These are phyloP conservation scores for Elsinoe fawcettii DNA, from an alignment of 2,329 filamentous ascomycete species.

Conservation along the genomic window DNA sequence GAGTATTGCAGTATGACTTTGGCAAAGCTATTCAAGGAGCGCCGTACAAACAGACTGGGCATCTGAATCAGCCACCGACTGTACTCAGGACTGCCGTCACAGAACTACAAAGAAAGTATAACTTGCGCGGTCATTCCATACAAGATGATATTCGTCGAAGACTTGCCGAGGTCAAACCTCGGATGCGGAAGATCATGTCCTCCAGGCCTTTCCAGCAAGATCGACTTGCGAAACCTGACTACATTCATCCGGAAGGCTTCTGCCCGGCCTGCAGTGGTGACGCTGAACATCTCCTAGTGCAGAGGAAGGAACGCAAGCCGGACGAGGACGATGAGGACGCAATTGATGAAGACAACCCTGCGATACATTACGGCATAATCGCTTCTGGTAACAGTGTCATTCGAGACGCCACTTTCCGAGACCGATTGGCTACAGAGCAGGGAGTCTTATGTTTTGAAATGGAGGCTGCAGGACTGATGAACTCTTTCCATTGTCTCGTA, in stretches of 20 bases:
- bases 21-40: conserved; percentile 17
- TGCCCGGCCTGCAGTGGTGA: no score
- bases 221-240: not conserved
- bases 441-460: conserved; percentile 18
- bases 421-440: not conserved
- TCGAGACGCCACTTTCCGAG: conserved; percentile 13
- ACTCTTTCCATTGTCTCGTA: conserved; percentile 20
- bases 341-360: conserved; percentile 6
- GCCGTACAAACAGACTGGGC: conserved; percentile 19
- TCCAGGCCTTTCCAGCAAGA: not conserved
- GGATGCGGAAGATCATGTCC: not conserved
- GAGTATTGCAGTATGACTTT: conserved; percentile 25
- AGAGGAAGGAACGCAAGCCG: not conserved
- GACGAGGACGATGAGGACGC: not conserved
- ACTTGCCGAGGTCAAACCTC: not conserved
- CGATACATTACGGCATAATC: conserved; percentile 19
- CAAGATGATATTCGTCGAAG: not conserved
- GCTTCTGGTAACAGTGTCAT: conserved; percentile 18
- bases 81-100: not conserved
- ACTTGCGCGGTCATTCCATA: not conserved
- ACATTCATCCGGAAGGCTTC: not conserved
- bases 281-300: no score
- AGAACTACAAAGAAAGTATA: not conserved
- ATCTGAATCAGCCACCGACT: conserved; percentile 19
- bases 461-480: conserved; percentile 19